Conservation (phyloP, 1,284 basidiomycete genomes). For the Cystobasidium slooffiae region DNA sequence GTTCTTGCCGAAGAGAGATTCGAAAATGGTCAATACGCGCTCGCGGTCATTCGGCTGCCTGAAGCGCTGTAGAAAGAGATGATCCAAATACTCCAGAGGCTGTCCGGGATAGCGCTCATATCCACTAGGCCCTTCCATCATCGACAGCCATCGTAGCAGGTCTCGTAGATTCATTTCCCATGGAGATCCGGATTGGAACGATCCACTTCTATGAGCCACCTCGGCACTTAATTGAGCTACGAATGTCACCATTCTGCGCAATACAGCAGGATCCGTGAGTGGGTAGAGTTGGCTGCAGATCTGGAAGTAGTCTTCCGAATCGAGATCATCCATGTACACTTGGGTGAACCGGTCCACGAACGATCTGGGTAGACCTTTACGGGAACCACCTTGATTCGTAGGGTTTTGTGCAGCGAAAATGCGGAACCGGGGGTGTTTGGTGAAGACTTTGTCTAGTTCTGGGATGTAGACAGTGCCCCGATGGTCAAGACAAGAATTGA, state of each 20-base stretch:
- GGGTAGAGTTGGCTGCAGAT: slow-evolving; percentile 81
- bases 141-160: slow-evolving; percentile 79
- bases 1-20: slow-evolving; percentile 64
- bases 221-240: slow-evolving; percentile 75
- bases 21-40: slow-evolving; percentile 68
- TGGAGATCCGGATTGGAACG: slow-evolving; percentile 68
- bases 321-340: slow-evolving; percentile 89
- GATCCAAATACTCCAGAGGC: slow-evolving; percentile 69
- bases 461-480: slow-evolving; percentile 94
- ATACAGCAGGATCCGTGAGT: slow-evolving; percentile 62
- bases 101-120: slow-evolving; percentile 64
- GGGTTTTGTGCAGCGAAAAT: slow-evolving; percentile 99
- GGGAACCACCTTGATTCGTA: slow-evolving; percentile 90
- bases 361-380: slow-evolving; percentile 96
- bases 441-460: slow-evolving; percentile 88
- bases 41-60: slow-evolving; percentile 71
- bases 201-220: slow-evolving; percentile 60
- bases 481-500: slow-evolving; percentile 96
- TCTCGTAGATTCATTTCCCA: slow-evolving; percentile 99
- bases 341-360: slow-evolving; percentile 98
- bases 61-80: slow-evolving; percentile 83
- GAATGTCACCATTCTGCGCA: slow-evolving; percentile 82
- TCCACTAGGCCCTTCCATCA: slow-evolving; percentile 61
- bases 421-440: slow-evolving; percentile 85
- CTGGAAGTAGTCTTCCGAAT: slow-evolving; percentile 73